A percentile compares a stretch with the other conserved stretches of the same genome.
Conservation (phyloP, 805 yeast genomes). For the Saccharomycopsis vini region DNA sequence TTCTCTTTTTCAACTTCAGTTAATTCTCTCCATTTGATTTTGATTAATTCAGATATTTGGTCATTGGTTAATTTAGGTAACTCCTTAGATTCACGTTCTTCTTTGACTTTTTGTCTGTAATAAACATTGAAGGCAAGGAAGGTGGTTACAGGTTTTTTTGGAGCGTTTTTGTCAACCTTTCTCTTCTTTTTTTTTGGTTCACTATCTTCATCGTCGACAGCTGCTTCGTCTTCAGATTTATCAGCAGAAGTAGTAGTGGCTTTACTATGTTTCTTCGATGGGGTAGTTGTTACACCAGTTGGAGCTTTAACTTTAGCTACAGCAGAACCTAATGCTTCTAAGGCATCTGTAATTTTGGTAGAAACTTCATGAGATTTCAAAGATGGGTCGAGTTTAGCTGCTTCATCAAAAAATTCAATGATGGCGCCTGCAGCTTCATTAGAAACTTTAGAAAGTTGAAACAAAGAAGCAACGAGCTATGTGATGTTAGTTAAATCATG, state of each 20-base stretch:
- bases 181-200: constrained; percentile 32
- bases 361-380: constrained; percentile 30
- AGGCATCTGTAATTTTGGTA: constrained; percentile 33
- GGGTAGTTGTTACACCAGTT: constrained; percentile 1
- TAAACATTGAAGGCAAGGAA: constrained; percentile 73
- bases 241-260: constrained; percentile 3
- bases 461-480: constrained; percentile 67
- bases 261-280: background rate
- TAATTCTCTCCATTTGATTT: constrained; percentile 70
- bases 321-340: constrained; percentile 29
- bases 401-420: constrained; percentile 59
- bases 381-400: constrained; percentile 35
- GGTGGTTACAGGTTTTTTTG: constrained; percentile 87
- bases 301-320: constrained; percentile 21
- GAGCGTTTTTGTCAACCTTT: constrained; percentile 82
- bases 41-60: constrained; percentile 71
- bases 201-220: constrained; percentile 21
- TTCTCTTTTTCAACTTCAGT: constrained; percentile 59
- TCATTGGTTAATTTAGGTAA: constrained; percentile 59
- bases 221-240: constrained; percentile 11
- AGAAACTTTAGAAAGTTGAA: constrained; percentile 80
- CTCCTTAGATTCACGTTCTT: constrained; percentile 53
- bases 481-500: background rate
- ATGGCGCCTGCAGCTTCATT: constrained; percentile 75
- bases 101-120: constrained; percentile 61